A percentile compares a stretch with the other conserved stretches of the same genome.
phyloP scores from a whole-genome alignment of 2,329 filamentous ascomycete species.

The Pseudogymnoascus sp. region DNA sequence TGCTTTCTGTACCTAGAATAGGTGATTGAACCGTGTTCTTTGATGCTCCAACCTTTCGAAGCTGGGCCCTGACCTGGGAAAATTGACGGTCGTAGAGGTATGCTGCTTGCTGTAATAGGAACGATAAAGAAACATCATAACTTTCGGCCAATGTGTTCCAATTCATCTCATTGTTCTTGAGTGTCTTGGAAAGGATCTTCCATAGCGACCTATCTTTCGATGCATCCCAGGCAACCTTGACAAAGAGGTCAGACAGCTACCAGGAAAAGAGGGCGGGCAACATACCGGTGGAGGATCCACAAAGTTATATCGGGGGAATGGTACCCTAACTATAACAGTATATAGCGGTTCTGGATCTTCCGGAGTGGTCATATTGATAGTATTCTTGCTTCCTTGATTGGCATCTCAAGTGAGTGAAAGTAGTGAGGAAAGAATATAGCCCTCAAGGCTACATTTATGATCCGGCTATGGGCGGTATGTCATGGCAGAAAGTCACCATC shows the following conservation, averaged over 20 bases:
- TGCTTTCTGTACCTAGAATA: constrained; percentile 37
- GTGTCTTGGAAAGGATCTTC: constrained; percentile 76
- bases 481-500: neutral
- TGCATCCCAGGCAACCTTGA: constrained; percentile 76
- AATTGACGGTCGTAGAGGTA: constrained; percentile 90
- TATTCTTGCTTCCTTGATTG: constrained; percentile 26
- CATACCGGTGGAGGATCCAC: constrained; percentile 78
- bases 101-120: constrained; percentile 85
- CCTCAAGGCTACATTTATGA: constrained; percentile 7
- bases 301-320: constrained; percentile 79
- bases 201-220: constrained; percentile 81
- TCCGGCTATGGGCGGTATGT: neutral
- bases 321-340: constrained; percentile 82
- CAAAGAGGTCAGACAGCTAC: constrained; percentile 12
- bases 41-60: constrained; percentile 62
- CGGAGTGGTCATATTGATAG: neutral
- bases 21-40: constrained; percentile 48
- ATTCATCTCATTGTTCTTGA: constrained; percentile 72
- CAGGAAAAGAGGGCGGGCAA: constrained; percentile 11
- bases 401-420: neutral
- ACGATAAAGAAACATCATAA: constrained; percentile 79
- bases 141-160: constrained; percentile 45
- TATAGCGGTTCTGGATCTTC: constrained; percentile 24
- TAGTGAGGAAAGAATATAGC: neutral
- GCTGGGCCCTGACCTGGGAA: constrained; percentile 81